A percentile compares a stretch with the other conserved stretches of the same genome.
phyloP scores from a whole-genome alignment of 495 filamentous ascomycete genomes.

The Penicillium verhagenii region DNA sequence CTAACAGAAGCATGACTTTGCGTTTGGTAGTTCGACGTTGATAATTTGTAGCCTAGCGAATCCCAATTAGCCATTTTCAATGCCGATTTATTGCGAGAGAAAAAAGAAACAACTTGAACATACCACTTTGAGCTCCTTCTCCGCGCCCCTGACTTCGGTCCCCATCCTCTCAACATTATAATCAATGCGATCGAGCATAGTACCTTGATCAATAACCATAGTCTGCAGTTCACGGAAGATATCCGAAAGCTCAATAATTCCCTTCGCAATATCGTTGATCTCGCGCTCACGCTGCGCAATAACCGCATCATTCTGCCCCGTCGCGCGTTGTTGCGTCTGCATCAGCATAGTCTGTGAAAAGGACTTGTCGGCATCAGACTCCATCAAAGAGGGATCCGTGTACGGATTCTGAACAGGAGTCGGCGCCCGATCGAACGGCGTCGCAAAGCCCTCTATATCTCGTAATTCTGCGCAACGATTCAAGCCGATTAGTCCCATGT shows the following conservation, averaged over 20 bases:
- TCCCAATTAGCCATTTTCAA: neutral
- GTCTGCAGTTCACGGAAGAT: conserved; percentile 94
- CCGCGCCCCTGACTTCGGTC: conserved; percentile 83
- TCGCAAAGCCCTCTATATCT: conserved; percentile 65
- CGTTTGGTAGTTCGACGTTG: conserved; percentile 86
- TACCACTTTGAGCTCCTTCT: conserved; percentile 86
- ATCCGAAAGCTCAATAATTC: conserved; percentile 93
- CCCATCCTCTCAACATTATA: conserved; percentile 96
- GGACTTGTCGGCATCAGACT: conserved; percentile 86
- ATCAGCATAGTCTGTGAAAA: conserved; percentile 86
- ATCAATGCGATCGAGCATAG: conserved; percentile 95
- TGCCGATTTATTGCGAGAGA: neutral
- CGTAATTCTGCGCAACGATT: conserved; percentile 65
- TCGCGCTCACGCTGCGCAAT: conserved; percentile 95
- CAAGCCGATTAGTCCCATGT: neutral
- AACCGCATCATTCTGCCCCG: conserved; percentile 75
- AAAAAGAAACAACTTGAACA: conserved; percentile 20
- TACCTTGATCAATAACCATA: conserved; percentile 98
- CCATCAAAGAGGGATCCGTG: conserved; percentile 77
- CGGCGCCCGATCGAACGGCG: conserved; percentile 60
- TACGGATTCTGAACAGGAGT: conserved; percentile 67
- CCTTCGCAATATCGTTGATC: conserved; percentile 95
- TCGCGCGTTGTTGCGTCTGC: conserved; percentile 66
- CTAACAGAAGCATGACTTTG: conserved; percentile 83
- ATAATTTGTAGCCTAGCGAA: conserved; percentile 69